Base-by-base conservation (phyloP, 257 asterid genomes). In the Leonotis leonurus region DNA sequence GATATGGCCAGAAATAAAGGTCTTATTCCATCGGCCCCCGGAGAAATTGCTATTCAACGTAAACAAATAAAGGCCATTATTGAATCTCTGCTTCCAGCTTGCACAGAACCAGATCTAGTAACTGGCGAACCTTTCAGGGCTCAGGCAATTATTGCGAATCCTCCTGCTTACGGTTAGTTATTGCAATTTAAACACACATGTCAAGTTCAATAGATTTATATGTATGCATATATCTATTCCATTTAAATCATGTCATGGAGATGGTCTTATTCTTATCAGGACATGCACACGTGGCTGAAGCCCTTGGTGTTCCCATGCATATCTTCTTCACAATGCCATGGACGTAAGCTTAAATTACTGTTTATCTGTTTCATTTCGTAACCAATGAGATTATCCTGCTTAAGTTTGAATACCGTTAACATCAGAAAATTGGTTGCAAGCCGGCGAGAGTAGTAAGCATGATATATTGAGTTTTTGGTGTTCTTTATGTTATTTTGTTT, bases 321-420 rank as follows among this genome's bases (percentile, higher is more conserved):
- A 93, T 93, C 70, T 93, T 85, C 84, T 93, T 93, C 89, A 93
- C 99, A 17, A 93, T 93, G 99, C 99, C 99, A 68, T 93, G 99
- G 99, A 93, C 97, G 97, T 93, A 78, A 93, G 97, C 71, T 49
- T 67, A 60, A 39, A 43, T 63, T 54, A 7, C 27, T 18, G n/a
- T 27, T 67, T 52, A 49, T 39, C 8, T 59, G 46, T 59, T 52
- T 20, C 26, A 39, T 65, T 51, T 78, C 41, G 51, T 27, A 27
- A 22, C 58, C 52, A 64, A 8, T 52, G 10, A 39, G n/a, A 59
- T 60, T 64, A 61, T 48, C 68, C 32, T 67, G 25, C 60, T 44
- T 39, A 29, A 9, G 29, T n/a, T 49, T 64, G 35, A 52, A 54
- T 51, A n/a, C 53, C 35, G 16, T 18, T 60, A 27, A 17, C 50